These are phyloP conservation scores for Nitzschia sp. DNA, from an alignment of 108 stramenopile species.

Conservation along the genomic window DNA sequence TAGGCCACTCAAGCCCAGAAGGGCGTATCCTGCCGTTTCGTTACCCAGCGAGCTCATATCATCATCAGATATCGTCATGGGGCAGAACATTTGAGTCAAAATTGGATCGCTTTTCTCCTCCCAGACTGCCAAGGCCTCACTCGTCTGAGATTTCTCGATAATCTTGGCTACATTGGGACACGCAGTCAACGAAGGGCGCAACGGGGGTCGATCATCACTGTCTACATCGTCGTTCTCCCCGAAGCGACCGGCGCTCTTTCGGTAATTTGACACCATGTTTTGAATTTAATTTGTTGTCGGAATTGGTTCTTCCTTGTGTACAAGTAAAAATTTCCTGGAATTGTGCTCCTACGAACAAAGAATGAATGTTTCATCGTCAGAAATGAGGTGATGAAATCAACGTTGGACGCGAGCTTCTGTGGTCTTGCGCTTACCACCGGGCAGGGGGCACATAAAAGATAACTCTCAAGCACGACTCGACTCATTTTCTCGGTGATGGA, in stretches of 20 bases:
- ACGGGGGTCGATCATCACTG: background rate
- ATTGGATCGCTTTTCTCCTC: background rate
- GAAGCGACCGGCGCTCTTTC: constrained; percentile 11
- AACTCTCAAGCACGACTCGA: no score
- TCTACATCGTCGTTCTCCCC: constrained; percentile 1
- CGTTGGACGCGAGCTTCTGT: no score
- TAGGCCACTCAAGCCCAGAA: background rate
- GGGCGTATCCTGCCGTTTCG: no score
- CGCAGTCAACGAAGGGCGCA: background rate
- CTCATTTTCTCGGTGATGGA: no score
- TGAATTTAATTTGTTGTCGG: no score
- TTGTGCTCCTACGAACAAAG: no score
- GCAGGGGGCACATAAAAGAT: no score
- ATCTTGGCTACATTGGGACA: constrained; percentile 2
- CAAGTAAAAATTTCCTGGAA: no score
- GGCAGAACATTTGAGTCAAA: background rate
- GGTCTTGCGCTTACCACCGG: no score
- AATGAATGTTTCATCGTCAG: no score
- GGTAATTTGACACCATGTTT: constrained; percentile 14
- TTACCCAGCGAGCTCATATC: constrained; percentile 11
- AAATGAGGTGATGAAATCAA: no score
- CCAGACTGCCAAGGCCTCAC: background rate
- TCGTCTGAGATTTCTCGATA: background rate
- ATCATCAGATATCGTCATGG: background rate
- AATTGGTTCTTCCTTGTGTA: background rate